Evolutionary conservation across 192 early-diverging fungal species (phyloP).

Genomic region (Podila epicladia): DNA sequence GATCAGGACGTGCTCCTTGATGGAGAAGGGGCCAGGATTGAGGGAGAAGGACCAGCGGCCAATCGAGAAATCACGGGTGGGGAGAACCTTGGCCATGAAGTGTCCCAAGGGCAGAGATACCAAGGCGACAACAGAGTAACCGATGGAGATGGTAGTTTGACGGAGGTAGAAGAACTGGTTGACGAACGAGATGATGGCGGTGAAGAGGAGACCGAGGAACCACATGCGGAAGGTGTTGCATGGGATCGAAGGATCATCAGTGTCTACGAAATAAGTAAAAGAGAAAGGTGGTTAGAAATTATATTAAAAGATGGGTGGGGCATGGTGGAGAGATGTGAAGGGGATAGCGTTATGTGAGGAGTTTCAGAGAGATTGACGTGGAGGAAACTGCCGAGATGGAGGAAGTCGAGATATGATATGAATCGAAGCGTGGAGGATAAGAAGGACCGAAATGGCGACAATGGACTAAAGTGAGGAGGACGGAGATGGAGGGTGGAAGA

Average conservation of each 20-base stretch:
- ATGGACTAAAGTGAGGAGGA: not conserved
- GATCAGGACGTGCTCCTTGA: slow-evolving; percentile 70
- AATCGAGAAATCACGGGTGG: not conserved
- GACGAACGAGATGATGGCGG: slow-evolving; percentile 38
- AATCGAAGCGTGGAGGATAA: no score
- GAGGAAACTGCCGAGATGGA: no score
- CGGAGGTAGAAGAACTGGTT: slow-evolving; percentile 61
- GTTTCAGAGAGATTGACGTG: no score
- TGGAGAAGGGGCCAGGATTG: slow-evolving; percentile 67
- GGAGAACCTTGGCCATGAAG: slow-evolving; percentile 42
- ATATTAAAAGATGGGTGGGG: no score
- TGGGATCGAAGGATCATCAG: not conserved
- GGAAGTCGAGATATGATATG: no score
- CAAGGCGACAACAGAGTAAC: slow-evolving; percentile 52
- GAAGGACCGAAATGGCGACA: not conserved
- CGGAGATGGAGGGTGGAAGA: no score
- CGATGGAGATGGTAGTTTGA: slow-evolving; percentile 36
- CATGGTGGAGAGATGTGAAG: no score
- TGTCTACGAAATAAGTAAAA: not conserved
- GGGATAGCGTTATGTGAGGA: no score
- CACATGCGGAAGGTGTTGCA: slow-evolving; percentile 8
- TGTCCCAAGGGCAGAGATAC: slow-evolving; percentile 53
- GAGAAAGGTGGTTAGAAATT: no score
- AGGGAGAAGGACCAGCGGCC: slow-evolving; percentile 19
- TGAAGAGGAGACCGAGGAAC: slow-evolving; percentile 4